phyloP scores from a whole-genome alignment of 306 rosid species.

The Vigna unguiculata region DNA sequence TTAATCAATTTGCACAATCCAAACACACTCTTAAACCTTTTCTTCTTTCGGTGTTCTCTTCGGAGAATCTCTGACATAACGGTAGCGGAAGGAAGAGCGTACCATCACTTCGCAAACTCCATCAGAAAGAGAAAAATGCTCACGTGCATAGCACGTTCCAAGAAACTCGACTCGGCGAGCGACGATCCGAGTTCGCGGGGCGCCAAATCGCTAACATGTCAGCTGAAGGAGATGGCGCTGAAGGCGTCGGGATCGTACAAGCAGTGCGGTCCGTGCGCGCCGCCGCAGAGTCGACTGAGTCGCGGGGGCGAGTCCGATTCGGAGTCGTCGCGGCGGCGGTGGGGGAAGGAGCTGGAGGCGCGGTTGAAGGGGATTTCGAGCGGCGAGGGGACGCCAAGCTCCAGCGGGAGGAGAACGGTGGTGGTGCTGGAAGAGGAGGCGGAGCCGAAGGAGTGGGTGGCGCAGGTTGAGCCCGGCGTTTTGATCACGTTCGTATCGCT shows the following conservation, averaged over 20 bases:
- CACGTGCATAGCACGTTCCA: slow-evolving; percentile 93
- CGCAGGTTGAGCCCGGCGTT: slow-evolving; percentile 90
- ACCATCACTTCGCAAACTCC: neutral
- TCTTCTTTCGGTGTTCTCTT: no score
- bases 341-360: slow-evolving; percentile 97
- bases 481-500: slow-evolving; percentile 82
- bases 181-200: slow-evolving; percentile 55
- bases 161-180: slow-evolving; percentile 76
- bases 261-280: slow-evolving; percentile 68
- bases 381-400: slow-evolving; percentile 83
- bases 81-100: neutral
- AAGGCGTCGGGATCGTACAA: slow-evolving; percentile 92
- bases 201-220: slow-evolving; percentile 79
- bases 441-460: slow-evolving; percentile 90
- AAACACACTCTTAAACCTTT: no score
- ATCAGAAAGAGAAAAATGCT: slow-evolving; percentile 55
- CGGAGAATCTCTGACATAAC: neutral
- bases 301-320: slow-evolving; percentile 60
- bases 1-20: no score
- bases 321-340: slow-evolving; percentile 76
- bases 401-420: slow-evolving; percentile 61
- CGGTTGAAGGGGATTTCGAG: slow-evolving; percentile 92
- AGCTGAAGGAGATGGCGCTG: slow-evolving; percentile 94
- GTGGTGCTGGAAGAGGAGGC: slow-evolving; percentile 64
- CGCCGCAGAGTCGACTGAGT: slow-evolving; percentile 48